A percentile compares a stretch with the other conserved stretches of the same genome.
These are phyloP conservation scores for Termitomyces sp. DNA, from an alignment of 768 basidiomycete genomes.

Conservation along the genomic window DNA sequence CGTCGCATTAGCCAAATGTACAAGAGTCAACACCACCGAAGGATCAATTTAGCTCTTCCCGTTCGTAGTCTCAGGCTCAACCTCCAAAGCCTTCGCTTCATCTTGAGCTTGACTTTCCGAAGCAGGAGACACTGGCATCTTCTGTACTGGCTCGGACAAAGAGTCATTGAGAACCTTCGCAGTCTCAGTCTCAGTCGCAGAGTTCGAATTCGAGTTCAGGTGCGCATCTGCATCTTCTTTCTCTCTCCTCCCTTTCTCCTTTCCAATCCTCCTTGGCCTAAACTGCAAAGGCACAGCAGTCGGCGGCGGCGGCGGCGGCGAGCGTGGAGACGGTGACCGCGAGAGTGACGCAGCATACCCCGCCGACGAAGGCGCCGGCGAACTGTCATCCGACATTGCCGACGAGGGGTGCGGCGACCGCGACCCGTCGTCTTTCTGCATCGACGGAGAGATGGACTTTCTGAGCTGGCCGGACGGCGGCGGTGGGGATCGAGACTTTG, in stretches of 20 bases:
- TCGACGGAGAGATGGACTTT: slow-evolving; percentile 1
- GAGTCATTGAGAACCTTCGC: not conserved
- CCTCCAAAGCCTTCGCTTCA: not conserved
- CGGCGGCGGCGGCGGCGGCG: slow-evolving; percentile 25
- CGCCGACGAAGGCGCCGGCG: slow-evolving; percentile 54
- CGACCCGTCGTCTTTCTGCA: slow-evolving; percentile 14
- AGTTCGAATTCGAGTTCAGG: not conserved
- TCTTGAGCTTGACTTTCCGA: not conserved
- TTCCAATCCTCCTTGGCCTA: not conserved
- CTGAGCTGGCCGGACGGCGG: not conserved
- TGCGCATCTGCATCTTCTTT: not conserved
- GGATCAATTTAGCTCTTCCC: not conserved
- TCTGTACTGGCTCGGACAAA: not conserved
- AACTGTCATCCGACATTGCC: slow-evolving; percentile 40
- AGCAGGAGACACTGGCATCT: not conserved
- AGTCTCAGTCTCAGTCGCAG: not conserved
- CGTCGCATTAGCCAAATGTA: not conserved
- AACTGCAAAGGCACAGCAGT: slow-evolving; percentile 25
- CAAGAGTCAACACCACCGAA: not conserved
- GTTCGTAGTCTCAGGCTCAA: not conserved
- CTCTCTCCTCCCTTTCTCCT: not conserved
- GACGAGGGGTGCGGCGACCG: slow-evolving; percentile 14
- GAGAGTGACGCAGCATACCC: slow-evolving; percentile 51
- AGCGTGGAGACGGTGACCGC: slow-evolving; percentile 40
- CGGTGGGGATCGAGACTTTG: slow-evolving; percentile 12